Evolutionary conservation across 768 basidiomycete species (phyloP).

Genomic region (Termitomyces sp.): DNA sequence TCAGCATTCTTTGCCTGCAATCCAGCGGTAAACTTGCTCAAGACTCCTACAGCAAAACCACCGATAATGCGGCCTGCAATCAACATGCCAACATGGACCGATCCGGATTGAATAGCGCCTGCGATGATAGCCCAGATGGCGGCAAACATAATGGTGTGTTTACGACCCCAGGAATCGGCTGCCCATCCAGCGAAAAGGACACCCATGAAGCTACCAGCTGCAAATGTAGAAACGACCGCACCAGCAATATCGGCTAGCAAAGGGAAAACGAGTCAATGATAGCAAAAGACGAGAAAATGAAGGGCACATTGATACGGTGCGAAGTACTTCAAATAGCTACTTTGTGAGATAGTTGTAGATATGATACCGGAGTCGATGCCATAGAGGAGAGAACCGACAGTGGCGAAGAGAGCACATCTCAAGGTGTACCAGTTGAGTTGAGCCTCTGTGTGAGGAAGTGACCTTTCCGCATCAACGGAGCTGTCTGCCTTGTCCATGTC

Average conservation of each 20-base stretch:
- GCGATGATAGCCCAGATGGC: background rate
- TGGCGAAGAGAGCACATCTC: background rate
- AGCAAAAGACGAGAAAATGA: background rate
- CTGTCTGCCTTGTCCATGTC: background rate
- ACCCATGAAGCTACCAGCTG: background rate
- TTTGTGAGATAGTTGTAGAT: background rate
- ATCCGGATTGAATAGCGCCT: background rate
- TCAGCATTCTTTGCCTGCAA: background rate
- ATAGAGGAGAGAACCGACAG: background rate
- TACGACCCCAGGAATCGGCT: background rate
- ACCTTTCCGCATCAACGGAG: background rate
- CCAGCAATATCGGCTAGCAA: background rate
- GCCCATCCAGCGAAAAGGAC: background rate
- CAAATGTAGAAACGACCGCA: background rate
- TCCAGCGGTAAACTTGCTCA: background rate
- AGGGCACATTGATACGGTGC: background rate
- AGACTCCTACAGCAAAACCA: background rate
- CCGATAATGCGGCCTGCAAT: background rate
- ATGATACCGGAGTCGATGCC: background rate
- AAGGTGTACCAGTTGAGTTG: background rate
- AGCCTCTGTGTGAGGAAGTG: background rate
- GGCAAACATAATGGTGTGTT: background rate
- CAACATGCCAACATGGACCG: background rate
- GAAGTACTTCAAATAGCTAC: background rate
- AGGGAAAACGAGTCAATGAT: background rate